These are phyloP conservation scores for Barnettozyma sp. DNA, from an alignment of 805 yeast species.

Conservation along the genomic window DNA sequence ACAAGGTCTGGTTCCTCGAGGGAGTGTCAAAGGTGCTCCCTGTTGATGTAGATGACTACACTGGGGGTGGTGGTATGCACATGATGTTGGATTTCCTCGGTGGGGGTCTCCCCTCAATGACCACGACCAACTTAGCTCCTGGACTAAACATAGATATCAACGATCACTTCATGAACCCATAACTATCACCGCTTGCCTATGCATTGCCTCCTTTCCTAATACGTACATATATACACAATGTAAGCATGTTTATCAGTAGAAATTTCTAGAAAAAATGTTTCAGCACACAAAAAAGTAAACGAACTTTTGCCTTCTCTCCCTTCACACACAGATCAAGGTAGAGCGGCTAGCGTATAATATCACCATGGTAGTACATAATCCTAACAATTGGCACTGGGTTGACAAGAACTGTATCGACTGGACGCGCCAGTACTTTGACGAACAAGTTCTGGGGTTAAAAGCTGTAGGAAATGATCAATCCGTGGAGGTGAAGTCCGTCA, in stretches of 20 bases:
- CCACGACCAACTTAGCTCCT: slow-evolving; percentile 32
- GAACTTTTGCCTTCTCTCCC: background rate
- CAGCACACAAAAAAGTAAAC: slow-evolving; percentile 1
- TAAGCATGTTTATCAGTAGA: too few species aligned
- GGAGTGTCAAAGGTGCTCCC: slow-evolving; percentile 87
- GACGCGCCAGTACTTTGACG: slow-evolving; percentile 72
- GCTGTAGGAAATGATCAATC: slow-evolving; percentile 23
- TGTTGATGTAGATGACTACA: slow-evolving; percentile 83
- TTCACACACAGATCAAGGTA: background rate
- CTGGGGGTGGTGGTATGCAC: slow-evolving; percentile 89
- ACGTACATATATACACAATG: too few species aligned
- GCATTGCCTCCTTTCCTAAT: background rate
- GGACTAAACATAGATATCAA: slow-evolving; percentile 25
- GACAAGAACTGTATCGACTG: slow-evolving; percentile 94
- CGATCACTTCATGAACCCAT: slow-evolving; percentile 26
- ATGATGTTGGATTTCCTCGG: slow-evolving; percentile 87
- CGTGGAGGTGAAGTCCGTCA: slow-evolving; percentile 30
- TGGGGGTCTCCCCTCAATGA: slow-evolving; percentile 49
- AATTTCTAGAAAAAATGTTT: slow-evolving; percentile 3
- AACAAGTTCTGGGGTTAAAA: slow-evolving; percentile 46
- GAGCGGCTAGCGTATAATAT: slow-evolving; percentile 1
- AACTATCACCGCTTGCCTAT: background rate
- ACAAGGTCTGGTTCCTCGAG: slow-evolving; percentile 88
- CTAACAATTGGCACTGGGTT: slow-evolving; percentile 99
- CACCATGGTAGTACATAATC: slow-evolving; percentile 87